Conservation (phyloP, 441 rosid genomes). For the Bruguiera hainesii region DNA sequence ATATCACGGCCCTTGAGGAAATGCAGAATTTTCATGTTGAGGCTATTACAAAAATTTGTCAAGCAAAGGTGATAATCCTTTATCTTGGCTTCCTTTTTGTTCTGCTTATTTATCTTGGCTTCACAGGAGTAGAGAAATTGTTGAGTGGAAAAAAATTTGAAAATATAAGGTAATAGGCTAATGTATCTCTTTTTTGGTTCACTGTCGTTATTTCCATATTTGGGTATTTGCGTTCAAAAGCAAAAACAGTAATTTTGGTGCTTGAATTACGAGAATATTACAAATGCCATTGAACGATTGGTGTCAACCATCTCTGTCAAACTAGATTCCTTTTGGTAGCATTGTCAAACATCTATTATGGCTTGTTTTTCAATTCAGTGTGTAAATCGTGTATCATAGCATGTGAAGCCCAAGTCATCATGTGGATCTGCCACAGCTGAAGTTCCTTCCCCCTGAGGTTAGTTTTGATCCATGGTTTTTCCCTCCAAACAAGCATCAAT, state of each 20-base stretch:
- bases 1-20: constrained; percentile 45
- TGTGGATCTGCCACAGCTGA: background rate
- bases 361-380: constrained; percentile 37
- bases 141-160: background rate
- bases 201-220: too few relatives aligned
- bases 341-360: constrained; percentile 9
- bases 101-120: background rate
- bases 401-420: constrained; percentile 17
- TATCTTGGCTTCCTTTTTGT: constrained; percentile 1
- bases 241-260: too few relatives aligned
- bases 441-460: constrained; percentile 33
- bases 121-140: background rate
- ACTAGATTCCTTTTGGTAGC: background rate
- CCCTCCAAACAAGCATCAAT: background rate
- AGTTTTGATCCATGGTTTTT: constrained; percentile 14
- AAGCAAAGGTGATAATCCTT: constrained; percentile 43
- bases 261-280: too few relatives aligned
- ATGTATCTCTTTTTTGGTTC: too few relatives aligned
- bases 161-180: background rate
- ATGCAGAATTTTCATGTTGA: constrained; percentile 64
- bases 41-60: constrained; percentile 59
- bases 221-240: too few relatives aligned
- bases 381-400: constrained; percentile 28
- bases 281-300: too few relatives aligned
- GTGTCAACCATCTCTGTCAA: too few relatives aligned